A percentile compares a stretch with the other conserved stretches of the same genome.
Evolutionary conservation across 1,284 basidiomycete genomes (phyloP).

Genomic region (Hymenochaete sp.): DNA sequence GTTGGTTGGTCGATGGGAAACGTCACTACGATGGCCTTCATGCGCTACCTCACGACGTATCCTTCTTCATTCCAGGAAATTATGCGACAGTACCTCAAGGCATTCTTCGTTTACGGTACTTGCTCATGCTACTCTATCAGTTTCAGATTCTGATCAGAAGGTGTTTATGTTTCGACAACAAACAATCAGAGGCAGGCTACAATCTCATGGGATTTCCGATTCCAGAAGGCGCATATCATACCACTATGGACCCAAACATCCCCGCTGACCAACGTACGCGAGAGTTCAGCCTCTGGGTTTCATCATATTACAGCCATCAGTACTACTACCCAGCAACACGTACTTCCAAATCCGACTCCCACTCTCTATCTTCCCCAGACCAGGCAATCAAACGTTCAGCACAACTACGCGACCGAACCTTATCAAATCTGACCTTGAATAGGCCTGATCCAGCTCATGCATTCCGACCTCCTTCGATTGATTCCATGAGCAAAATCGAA

Average conservation of each 20-base stretch:
- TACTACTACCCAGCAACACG: neutral
- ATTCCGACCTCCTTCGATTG: slow-evolving; percentile 5
- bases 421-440: slow-evolving; percentile 2
- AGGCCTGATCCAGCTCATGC: neutral
- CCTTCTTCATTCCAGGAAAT: slow-evolving; percentile 1
- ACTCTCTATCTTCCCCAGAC: too few relatives aligned
- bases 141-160: too few relatives aligned
- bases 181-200: slow-evolving; percentile 6
- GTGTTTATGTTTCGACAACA: too few relatives aligned
- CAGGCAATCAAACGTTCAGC: too few relatives aligned
- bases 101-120: slow-evolving; percentile 16
- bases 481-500: slow-evolving; percentile 6
- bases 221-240: slow-evolving; percentile 13
- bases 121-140: too few relatives aligned
- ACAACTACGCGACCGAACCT: neutral
- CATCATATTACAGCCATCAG: slow-evolving; percentile 15
- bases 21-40: slow-evolving; percentile 10
- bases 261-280: slow-evolving; percentile 7
- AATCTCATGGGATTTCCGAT: slow-evolving; percentile 3
- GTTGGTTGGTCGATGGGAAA: slow-evolving; percentile 17
- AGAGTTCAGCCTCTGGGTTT: slow-evolving; percentile 15
- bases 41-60: slow-evolving; percentile 7
- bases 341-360: neutral
- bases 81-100: slow-evolving; percentile 6
- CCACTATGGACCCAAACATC: slow-evolving; percentile 11